Evolutionary conservation across 495 filamentous ascomycete species (phyloP).

Genomic region (Astrocystis sublimbata): DNA sequence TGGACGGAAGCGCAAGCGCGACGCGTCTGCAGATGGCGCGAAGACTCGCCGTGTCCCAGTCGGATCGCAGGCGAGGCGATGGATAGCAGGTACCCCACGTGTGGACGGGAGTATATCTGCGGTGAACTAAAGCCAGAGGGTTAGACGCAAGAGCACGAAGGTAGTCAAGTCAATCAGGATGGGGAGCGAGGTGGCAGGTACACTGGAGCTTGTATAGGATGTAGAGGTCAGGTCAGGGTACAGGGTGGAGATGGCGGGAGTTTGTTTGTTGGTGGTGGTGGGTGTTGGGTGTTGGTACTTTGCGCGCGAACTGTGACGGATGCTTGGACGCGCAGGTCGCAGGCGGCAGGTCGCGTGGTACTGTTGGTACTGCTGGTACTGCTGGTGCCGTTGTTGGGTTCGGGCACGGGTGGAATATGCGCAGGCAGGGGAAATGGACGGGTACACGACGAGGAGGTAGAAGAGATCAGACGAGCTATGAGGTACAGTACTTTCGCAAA

Average conservation of each 20-base stretch:
- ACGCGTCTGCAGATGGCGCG: constrained; percentile 6
- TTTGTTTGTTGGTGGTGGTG: constrained; percentile 12
- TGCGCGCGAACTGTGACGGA: constrained; percentile 1
- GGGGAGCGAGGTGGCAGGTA: constrained; percentile 15
- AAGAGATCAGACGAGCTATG: constrained; percentile 1
- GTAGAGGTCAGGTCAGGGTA: constrained; percentile 14
- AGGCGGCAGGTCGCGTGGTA: constrained; percentile 19
- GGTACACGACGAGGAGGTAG: constrained; percentile 17
- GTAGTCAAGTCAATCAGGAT: constrained; percentile 5
- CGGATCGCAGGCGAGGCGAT: constrained; percentile 1
- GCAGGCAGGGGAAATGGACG: constrained; percentile 11
- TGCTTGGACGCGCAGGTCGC: constrained; percentile 13
- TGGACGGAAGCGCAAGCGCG: neutral
- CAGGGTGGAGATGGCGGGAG: constrained; percentile 15
- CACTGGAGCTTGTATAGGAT: constrained; percentile 18
- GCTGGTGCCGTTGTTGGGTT: constrained; percentile 16
- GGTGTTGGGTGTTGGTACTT: constrained; percentile 17
- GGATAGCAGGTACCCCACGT: constrained; percentile 13
- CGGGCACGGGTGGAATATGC: constrained; percentile 16
- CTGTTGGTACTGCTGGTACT: constrained; percentile 23
- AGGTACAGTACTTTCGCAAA: constrained; percentile 10
- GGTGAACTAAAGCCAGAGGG: constrained; percentile 10
- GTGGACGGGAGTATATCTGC: constrained; percentile 7
- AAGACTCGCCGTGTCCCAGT: neutral
- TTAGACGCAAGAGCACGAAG: constrained; percentile 10